Evolutionary conservation across 2,329 filamentous ascomycete genomes (phyloP), one percentile per base, ranked within the genome.

Genomic region (Beauveria caledonica): DNA sequence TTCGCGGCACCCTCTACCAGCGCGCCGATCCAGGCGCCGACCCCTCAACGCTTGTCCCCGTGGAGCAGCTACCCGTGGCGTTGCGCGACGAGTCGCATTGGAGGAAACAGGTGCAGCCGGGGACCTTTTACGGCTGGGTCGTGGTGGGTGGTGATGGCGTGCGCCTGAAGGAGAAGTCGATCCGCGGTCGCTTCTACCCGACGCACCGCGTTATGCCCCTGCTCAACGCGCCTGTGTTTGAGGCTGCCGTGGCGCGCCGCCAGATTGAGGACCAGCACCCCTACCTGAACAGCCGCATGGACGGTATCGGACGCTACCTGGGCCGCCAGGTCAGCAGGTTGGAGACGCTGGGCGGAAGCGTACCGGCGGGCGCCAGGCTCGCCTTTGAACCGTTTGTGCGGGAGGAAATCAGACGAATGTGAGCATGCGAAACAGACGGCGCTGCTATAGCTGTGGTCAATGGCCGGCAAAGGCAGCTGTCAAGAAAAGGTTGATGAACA

Each of bases 171-270:
- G 81, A 83, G 65, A 67, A 68, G 15, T 73, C 74, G 23, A 74
- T 85, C 55, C 74, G 76, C 61, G 82, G 82, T 55, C 75, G 82
- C n/a, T 84, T 84, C 71, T 85, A 85, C 70, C 78, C 82, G 17
- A 80, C 79, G n/a, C 71, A 77, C 61, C 74, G 76, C 61, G 73
- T 85, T 40, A 78, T 82, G 69, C 75, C 76, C 17, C 76, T 83
- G 59, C 71, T 84, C 58, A 74, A 80, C 45, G 72, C 73, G 10
- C 67, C 66, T 1, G 69, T 68, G 5, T 77, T 76, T 61, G 69
- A 76, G 45, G 68, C 69, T 5, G 72, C 74, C 17, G 63, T 78
- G 39, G 66, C 69, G 25, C 69, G 71, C 42, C 75, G 75, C 45
- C 67, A 72, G 40, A 69, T 81, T 29, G 72, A 75, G 36, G 77